Base-by-base conservation (phyloP, 2,329 filamentous ascomycete species). In the Aspergillus caelatus region DNA sequence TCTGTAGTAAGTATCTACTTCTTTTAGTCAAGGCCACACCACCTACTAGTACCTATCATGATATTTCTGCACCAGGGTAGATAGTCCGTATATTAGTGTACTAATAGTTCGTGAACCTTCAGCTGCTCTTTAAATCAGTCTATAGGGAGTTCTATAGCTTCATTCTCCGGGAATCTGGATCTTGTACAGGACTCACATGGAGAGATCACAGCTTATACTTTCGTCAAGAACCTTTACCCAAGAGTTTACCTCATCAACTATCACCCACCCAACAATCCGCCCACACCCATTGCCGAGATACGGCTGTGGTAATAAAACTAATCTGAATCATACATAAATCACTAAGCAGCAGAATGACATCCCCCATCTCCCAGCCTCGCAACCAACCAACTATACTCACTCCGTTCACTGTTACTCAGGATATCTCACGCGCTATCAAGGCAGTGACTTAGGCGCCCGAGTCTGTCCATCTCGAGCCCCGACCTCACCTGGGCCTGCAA, bases 361-460 rank as follows among this genome's bases (percentile, higher is more conserved):
- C 68, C 3, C 66, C 68, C 1, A 45, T 66, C 48, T 32, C 62
- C 53, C 67, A 65, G 41, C 66, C 69, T 50, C 67, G 65, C 36
- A 63, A 57, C 26, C 64, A 61, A 41, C 67, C 68, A 21, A 65
- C 70, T 48, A 46, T 65, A 53, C 60, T 70, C 45, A 67, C 69
- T 21, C 62, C 71, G 16, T 66, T 72, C 39, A 71, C 70, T 56
- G 76, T 76, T 58, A 75, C 73, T 16, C 73, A 79, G 62, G 75
- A 80, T 55, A 76, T 81, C 67, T 74, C 74, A 63, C 75, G 73
- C 59, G 77, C 78, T 28, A 74, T 80, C 63, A 73, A 78, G 64
- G 73, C 76, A 9, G 75, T 75, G 43, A 72, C 74, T 12, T 67
- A 71, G 23, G 60, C 57, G 19, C 74, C 73, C 30, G 79, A 76